A percentile compares a stretch with the other conserved stretches of the same genome.
Conservation (phyloP, 176 grass and related monocot species). For the Phoenix roebelenii region DNA sequence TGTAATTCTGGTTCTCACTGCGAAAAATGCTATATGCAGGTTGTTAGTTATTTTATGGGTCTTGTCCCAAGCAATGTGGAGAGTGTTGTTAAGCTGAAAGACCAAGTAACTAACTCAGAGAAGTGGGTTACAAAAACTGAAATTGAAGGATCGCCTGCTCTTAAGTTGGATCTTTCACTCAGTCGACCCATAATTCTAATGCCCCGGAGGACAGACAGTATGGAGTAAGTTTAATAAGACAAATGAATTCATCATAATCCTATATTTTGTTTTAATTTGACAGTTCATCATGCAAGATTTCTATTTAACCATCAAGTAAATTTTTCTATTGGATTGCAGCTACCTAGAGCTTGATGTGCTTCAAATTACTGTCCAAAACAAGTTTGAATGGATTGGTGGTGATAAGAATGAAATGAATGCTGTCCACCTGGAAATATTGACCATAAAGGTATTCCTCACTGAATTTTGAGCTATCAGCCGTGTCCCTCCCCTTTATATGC, state of each 20-base stretch:
- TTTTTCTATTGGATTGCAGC: conserved; percentile 34
- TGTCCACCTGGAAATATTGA: conserved; percentile 75
- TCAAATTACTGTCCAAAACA: conserved; percentile 73
- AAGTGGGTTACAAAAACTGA: conserved; percentile 89
- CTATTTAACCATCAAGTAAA: not conserved
- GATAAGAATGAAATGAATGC: conserved; percentile 73
- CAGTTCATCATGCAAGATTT: no score
- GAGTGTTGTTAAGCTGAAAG: conserved; percentile 70
- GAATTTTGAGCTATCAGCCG: not conserved
- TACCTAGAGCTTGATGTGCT: conserved; percentile 93
- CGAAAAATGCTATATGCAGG: conserved; percentile 26
- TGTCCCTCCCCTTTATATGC: no score
- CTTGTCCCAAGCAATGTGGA: conserved; percentile 76
- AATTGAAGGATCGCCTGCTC: conserved; percentile 85
- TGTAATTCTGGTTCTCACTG: not conserved
- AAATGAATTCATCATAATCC: no score
- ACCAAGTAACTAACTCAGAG: conserved; percentile 71
- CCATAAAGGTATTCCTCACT: conserved; percentile 51
- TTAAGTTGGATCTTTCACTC: conserved; percentile 88
- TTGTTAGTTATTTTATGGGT: conserved; percentile 84
- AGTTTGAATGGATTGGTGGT: conserved; percentile 86
- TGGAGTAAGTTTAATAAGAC: conserved; percentile 47
- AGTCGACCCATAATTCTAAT: conserved; percentile 93
- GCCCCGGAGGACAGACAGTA: conserved; percentile 65
- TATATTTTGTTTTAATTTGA: not conserved